These are phyloP conservation scores for Ambrosia hybrid DNA, from an alignment of 140 eudicot genomes.

Conservation along the genomic window DNA sequence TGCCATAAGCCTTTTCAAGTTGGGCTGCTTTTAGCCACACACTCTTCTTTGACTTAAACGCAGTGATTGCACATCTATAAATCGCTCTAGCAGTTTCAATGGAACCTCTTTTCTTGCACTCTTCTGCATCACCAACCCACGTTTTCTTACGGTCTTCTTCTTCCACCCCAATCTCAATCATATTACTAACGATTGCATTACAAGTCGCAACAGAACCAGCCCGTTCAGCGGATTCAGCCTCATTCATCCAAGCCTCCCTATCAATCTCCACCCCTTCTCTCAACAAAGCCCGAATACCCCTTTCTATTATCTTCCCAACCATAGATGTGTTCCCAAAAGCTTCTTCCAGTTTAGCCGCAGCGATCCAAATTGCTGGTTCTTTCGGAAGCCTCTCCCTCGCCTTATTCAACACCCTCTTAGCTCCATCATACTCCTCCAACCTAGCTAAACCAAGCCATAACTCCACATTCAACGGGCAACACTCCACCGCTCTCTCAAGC, in stretches of 20 bases:
- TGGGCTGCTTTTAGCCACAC: no score
- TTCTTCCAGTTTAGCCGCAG: slow-evolving; percentile 90
- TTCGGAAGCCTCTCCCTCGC: slow-evolving; percentile 85
- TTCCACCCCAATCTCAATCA: slow-evolving; percentile 85
- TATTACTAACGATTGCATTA: slow-evolving; percentile 73
- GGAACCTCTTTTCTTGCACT: slow-evolving; percentile 90
- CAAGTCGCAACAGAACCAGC: slow-evolving; percentile 85
- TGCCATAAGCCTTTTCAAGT: slow-evolving; percentile 68
- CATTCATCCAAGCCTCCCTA: slow-evolving; percentile 92
- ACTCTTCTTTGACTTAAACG: slow-evolving; percentile 66
- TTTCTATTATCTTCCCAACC: slow-evolving; percentile 86
- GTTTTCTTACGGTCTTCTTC: slow-evolving; percentile 92
- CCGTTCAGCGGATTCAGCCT: slow-evolving; percentile 88
- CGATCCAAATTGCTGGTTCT: slow-evolving; percentile 93
- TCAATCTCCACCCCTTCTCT: slow-evolving; percentile 80
- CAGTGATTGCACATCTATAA: slow-evolving; percentile 73
- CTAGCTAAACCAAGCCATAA: slow-evolving; percentile 92
- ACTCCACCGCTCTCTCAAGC: slow-evolving; percentile 85
- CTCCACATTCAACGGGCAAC: slow-evolving; percentile 91
- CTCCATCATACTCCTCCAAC: slow-evolving; percentile 76
- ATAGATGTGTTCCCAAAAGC: slow-evolving; percentile 68
- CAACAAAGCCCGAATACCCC: slow-evolving; percentile 81
- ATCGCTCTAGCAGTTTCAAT: slow-evolving; percentile 92
- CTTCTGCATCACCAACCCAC: slow-evolving; percentile 98
- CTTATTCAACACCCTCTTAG: slow-evolving; percentile 75